Percentiles rank a stretch among this genome's conserved stretches.
phyloP scores from a whole-genome alignment of 2,329 filamentous ascomycete genomes.

The Aspergillus sp. region DNA sequence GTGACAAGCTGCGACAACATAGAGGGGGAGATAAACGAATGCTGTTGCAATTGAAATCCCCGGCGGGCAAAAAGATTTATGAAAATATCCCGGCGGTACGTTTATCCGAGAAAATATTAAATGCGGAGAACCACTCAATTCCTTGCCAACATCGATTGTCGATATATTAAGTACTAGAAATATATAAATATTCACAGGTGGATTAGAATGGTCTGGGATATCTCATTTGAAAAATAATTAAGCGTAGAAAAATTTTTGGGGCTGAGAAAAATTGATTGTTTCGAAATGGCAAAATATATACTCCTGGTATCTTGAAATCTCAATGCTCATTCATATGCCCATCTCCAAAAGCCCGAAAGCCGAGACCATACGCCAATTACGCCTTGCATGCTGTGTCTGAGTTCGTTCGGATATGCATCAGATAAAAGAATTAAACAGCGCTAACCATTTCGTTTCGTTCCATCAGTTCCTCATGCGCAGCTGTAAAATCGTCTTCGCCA shows the following conservation, averaged over 20 bases:
- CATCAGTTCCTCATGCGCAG: slow-evolving; percentile 71
- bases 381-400: background rate
- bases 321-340: background rate
- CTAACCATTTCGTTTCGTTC: slow-evolving; percentile 51
- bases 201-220: background rate
- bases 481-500: slow-evolving; percentile 79
- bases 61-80: slow-evolving; percentile 11
- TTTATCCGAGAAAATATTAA: slow-evolving; percentile 5
- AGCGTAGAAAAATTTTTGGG: background rate
- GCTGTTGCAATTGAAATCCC: background rate
- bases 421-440: slow-evolving; percentile 11
- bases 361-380: background rate
- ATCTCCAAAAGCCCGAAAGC: background rate
- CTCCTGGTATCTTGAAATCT: background rate
- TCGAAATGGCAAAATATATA: background rate
- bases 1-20: slow-evolving; percentile 46
- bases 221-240: background rate
- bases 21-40: slow-evolving; percentile 20
- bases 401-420: background rate
- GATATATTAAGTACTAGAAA: background rate
- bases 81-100: slow-evolving; percentile 6
- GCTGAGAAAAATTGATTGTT: background rate
- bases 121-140: background rate
- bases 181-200: background rate
- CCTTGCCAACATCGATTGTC: background rate